Evolutionary conservation across 225 moss, liverwort and hornwort genomes (phyloP).

Genomic region (Physcomitrium patens): DNA sequence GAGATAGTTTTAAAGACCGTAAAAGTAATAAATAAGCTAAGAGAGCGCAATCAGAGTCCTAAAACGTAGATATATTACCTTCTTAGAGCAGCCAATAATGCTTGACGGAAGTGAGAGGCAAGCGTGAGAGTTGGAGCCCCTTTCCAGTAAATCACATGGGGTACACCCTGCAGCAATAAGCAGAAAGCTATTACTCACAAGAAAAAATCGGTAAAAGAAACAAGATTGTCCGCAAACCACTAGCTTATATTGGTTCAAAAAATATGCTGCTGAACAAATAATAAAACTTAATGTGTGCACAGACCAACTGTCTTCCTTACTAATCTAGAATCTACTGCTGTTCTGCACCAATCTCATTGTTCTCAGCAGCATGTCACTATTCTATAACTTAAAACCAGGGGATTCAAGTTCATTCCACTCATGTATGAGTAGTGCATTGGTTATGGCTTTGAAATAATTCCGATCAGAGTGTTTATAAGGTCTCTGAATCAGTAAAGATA

Average conservation of each 20-base stretch:
- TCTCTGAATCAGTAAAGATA: background rate
- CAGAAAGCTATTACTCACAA: slow-evolving; percentile 20
- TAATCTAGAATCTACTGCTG: slow-evolving; percentile 2
- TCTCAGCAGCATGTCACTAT: background rate
- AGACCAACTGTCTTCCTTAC: background rate
- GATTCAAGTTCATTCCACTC: background rate
- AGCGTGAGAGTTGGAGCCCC: slow-evolving; percentile 62
- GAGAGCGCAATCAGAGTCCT: background rate
- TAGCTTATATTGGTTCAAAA: slow-evolving; percentile 4
- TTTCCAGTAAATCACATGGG: slow-evolving; percentile 90
- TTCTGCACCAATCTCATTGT: background rate
- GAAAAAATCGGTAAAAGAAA: slow-evolving; percentile 1
- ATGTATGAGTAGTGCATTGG: slow-evolving; percentile 5
- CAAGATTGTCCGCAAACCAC: background rate
- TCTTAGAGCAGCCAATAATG: slow-evolving; percentile 75
- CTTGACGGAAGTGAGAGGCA: slow-evolving; percentile 83
- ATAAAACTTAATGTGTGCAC: slow-evolving; percentile 19
- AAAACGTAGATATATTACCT: slow-evolving; percentile 50
- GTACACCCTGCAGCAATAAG: slow-evolving; percentile 69
- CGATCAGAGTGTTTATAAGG: background rate
- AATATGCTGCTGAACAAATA: background rate
- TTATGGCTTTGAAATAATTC: slow-evolving; percentile 7
- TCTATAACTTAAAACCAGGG: background rate
- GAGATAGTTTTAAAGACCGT: too few relatives aligned
- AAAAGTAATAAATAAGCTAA: too few relatives aligned